Conservation (phyloP, 148 eudicot species). For the Silene uniflora region DNA sequence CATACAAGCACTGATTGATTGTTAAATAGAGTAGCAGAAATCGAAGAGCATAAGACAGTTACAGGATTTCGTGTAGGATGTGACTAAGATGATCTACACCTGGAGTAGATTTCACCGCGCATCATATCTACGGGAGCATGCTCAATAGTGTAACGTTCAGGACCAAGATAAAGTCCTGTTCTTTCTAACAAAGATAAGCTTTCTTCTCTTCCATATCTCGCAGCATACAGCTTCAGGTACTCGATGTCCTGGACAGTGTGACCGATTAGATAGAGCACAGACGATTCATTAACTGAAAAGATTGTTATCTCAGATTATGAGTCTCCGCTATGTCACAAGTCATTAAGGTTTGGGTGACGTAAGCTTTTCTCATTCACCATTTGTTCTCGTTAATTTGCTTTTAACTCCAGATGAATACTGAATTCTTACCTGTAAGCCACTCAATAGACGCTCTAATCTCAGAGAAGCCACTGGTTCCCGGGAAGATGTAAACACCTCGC, state of each 20-base stretch:
- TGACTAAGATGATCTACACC: constrained; percentile 48
- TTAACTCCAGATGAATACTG: neutral
- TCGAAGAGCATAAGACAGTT: neutral
- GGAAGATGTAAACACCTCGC: constrained; percentile 88
- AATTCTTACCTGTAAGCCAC: constrained; percentile 93
- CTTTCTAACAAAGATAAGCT: constrained; percentile 68
- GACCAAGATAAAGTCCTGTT: constrained; percentile 71
- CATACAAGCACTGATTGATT: neutral
- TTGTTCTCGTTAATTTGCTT: neutral
- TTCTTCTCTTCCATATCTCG: constrained; percentile 83
- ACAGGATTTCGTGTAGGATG: neutral
- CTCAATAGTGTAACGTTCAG: constrained; percentile 85
- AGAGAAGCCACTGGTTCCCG: constrained; percentile 89
- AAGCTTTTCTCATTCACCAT: neutral
- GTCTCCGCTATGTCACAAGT: no score
- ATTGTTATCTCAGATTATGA: no score
- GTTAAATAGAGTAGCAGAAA: neutral
- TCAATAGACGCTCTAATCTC: constrained; percentile 85
- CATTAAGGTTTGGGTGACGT: neutral
- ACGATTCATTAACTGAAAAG: neutral
- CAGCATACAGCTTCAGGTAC: constrained; percentile 81
- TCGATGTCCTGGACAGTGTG: constrained; percentile 64
- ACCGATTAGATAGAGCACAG: neutral
- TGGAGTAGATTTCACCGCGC: constrained; percentile 83
- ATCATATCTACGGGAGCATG: constrained; percentile 83